Percentiles rank a stretch among this genome's conserved stretches.
phyloP scores from a whole-genome alignment of 148 eudicot species.

The Gaultheria prostrata region DNA sequence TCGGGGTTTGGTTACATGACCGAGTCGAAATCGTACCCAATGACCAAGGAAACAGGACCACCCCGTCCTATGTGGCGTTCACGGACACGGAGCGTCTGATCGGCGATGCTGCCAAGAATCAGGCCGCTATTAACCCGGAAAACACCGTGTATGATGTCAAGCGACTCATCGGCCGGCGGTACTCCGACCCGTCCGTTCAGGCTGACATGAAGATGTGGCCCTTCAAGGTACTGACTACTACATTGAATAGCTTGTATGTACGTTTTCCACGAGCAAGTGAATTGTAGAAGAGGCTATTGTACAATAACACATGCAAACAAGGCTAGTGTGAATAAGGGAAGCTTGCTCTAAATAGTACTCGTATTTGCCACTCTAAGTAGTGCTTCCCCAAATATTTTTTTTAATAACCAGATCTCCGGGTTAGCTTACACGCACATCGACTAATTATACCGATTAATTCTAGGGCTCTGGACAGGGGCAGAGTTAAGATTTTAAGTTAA shows the following conservation, averaged over 20 bases:
- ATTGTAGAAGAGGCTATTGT: no score
- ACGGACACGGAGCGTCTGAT: constrained; percentile 36
- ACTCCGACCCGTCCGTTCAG: constrained; percentile 30
- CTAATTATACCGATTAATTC: no score
- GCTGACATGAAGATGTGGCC: constrained; percentile 30
- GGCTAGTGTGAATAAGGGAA: no score
- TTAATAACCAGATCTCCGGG: no score
- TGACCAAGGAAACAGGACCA: constrained; percentile 43
- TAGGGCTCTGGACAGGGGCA: no score
- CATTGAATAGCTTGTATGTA: not conserved
- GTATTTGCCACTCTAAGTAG: no score
- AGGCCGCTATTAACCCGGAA: constrained; percentile 37
- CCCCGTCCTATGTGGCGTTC: constrained; percentile 41
- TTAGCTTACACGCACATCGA: no score
- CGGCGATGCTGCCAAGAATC: constrained; percentile 42
- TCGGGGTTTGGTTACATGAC: constrained; percentile 38
- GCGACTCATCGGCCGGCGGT: constrained; percentile 32
- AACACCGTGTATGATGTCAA: constrained; percentile 44
- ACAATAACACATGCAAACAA: no score
- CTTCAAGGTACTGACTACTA: constrained; percentile 18
- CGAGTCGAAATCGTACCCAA: constrained; percentile 44
- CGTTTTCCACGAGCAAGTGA: no score
- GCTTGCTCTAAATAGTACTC: no score
- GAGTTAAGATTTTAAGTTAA: no score
- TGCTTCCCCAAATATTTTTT: no score